phyloP scores from a whole-genome alignment of 108 stramenopile genomes.

The Cafeteria roenbergensis region DNA sequence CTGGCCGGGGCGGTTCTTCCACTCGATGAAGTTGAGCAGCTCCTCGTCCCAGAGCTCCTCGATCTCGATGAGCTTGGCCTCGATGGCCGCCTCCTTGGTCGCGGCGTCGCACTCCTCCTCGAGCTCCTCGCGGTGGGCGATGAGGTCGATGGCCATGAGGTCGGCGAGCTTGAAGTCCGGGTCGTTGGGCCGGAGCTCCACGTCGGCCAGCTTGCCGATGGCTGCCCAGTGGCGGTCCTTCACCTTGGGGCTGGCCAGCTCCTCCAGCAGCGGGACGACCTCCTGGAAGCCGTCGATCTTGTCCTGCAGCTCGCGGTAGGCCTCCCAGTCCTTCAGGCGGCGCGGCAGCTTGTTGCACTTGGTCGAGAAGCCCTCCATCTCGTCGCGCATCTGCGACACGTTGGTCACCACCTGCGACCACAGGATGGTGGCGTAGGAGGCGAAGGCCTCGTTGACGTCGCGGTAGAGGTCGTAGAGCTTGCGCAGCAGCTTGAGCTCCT shows the following conservation, averaged over 20 bases:
- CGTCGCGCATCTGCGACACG: conserved; percentile 57
- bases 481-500: conserved; percentile 64
- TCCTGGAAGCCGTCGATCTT: conserved; percentile 71
- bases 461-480: conserved; percentile 68
- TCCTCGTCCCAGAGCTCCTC: conserved; percentile 50
- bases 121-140: conserved; percentile 49
- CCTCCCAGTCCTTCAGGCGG: conserved; percentile 65
- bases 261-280: conserved; percentile 61
- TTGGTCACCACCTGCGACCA: conserved; percentile 56
- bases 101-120: conserved; percentile 74
- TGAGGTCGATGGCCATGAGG: conserved; percentile 46
- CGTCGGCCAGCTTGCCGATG: conserved; percentile 51
- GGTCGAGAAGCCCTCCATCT: conserved; percentile 57
- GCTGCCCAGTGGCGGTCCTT: conserved; percentile 73
- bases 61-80: conserved; percentile 58
- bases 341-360: conserved; percentile 69
- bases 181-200: conserved; percentile 52
- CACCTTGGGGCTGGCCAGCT: conserved; percentile 67
- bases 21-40: conserved; percentile 59
- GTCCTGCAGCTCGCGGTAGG: conserved; percentile 55
- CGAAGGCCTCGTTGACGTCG: conserved; percentile 65
- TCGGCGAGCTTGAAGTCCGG: conserved; percentile 61
- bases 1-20: conserved; percentile 62
- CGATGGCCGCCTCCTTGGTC: conserved; percentile 70
- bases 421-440: conserved; percentile 61